Evolutionary conservation across 2,329 filamentous ascomycete genomes (phyloP).

Genomic region (Penicillium sp.): DNA sequence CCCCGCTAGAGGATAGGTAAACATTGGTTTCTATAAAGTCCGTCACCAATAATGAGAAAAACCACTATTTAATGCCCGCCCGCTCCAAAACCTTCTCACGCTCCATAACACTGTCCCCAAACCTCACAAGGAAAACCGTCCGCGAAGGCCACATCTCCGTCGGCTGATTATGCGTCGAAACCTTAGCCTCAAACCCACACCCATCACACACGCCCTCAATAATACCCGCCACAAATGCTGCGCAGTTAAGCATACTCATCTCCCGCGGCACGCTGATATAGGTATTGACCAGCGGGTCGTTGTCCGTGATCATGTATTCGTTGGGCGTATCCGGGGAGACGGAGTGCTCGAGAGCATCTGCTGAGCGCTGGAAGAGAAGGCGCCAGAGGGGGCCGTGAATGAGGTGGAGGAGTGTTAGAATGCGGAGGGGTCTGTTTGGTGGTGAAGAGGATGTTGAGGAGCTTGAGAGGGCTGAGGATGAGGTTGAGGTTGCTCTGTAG

Average conservation of each 20-base stretch:
- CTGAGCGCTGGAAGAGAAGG: slow-evolving; percentile 85
- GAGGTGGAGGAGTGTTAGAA: slow-evolving; percentile 90
- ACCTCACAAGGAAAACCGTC: slow-evolving; percentile 94
- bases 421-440: slow-evolving; percentile 77
- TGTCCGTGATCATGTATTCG: slow-evolving; percentile 99
- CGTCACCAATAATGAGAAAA: neutral
- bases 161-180: slow-evolving; percentile 78
- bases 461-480: slow-evolving; percentile 80
- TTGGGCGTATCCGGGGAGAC: slow-evolving; percentile 78
- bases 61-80: slow-evolving; percentile 47
- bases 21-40: neutral
- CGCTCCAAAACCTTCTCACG: slow-evolving; percentile 79
- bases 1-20: too few relatives aligned
- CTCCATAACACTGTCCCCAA: slow-evolving; percentile 87
- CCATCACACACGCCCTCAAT: slow-evolving; percentile 96
- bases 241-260: slow-evolving; percentile 95
- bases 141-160: slow-evolving; percentile 91
- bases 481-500: slow-evolving; percentile 77
- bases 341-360: slow-evolving; percentile 89
- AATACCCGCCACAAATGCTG: slow-evolving; percentile 90
- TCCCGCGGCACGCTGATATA: slow-evolving; percentile 92
- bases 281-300: slow-evolving; percentile 92
- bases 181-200: slow-evolving; percentile 81
- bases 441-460: slow-evolving; percentile 69
- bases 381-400: slow-evolving; percentile 91